Evolutionary conservation across 106 monocot genomes (phyloP).

Genomic region (Cymbidium sinense): DNA sequence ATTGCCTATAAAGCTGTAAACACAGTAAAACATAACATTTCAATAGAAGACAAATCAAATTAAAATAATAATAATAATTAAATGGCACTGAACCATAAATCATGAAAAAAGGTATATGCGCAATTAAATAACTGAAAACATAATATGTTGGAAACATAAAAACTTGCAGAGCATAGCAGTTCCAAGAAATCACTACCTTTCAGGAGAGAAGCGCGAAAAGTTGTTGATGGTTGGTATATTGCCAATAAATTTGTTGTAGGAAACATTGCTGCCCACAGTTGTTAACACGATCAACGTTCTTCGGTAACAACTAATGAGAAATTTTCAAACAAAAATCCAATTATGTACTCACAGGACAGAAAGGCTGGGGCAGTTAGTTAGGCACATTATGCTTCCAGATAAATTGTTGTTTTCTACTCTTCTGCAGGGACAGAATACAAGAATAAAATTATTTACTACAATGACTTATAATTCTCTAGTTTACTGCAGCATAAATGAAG

Average conservation of each 20-base stretch:
- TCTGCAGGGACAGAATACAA: conserved; percentile 20
- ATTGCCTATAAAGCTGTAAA: conserved; percentile 79
- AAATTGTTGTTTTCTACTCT: conserved; percentile 68
- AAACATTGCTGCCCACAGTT: conserved; percentile 58
- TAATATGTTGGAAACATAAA: background rate
- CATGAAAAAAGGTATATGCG: too few relatives aligned
- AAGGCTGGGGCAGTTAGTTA: conserved; percentile 77
- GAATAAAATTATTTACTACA: background rate
- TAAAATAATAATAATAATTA: background rate
- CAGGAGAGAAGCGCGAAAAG: conserved; percentile 77
- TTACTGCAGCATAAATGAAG: background rate
- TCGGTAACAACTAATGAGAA: background rate
- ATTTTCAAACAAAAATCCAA: background rate
- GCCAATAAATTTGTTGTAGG: conserved; percentile 71
- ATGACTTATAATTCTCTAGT: background rate
- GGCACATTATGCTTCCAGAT: conserved; percentile 55
- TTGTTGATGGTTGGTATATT: conserved; percentile 70
- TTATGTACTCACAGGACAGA: conserved; percentile 48
- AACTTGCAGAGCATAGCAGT: background rate
- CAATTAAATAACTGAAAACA: too few relatives aligned
- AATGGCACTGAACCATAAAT: too few relatives aligned
- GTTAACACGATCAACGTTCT: background rate
- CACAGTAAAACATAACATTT: background rate
- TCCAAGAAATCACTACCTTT: conserved; percentile 36
- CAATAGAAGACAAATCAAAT: background rate